Percentiles rank a stretch among this genome's conserved stretches.
Evolutionary conservation across 108 stramenopile genomes (phyloP).

Genomic region (Schizochytrium sp.): DNA sequence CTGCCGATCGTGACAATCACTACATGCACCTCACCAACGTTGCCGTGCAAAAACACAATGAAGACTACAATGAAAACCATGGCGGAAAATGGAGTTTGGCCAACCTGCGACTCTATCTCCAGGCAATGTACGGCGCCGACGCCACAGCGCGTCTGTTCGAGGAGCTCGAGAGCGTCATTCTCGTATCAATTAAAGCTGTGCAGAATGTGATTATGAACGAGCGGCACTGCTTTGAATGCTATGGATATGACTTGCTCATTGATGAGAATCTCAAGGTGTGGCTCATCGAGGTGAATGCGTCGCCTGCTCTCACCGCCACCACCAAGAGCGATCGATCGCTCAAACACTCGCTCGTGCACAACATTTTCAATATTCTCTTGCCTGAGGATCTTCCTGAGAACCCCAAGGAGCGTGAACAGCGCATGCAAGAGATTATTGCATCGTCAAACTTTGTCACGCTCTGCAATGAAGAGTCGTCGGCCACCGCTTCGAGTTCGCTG

Average conservation of each 20-base stretch:
- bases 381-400: conserved; percentile 11
- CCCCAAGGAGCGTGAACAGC: background rate
- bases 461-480: background rate
- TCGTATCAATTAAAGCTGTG: conserved; percentile 57
- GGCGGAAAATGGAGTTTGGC: conserved; percentile 60
- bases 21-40: conserved; percentile 61
- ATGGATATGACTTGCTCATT: conserved; percentile 72
- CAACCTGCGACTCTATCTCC: conserved; percentile 41
- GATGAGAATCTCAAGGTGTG: conserved; percentile 66
- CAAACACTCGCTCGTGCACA: conserved; percentile 34
- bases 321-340: conserved; percentile 41
- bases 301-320: conserved; percentile 56
- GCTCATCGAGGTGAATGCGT: conserved; percentile 79
- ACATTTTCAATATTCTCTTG: conserved; percentile 22
- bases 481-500: background rate
- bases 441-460: background rate
- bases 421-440: background rate
- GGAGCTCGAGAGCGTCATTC: conserved; percentile 50
- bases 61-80: conserved; percentile 53
- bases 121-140: conserved; percentile 39
- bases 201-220: conserved; percentile 61
- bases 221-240: conserved; percentile 71
- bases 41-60: conserved; percentile 57
- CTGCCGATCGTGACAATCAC: conserved; percentile 45
- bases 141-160: conserved; percentile 40